These are phyloP conservation scores for Neonothopanus nambi DNA, from an alignment of 1,284 basidiomycete species.

Conservation along the genomic window DNA sequence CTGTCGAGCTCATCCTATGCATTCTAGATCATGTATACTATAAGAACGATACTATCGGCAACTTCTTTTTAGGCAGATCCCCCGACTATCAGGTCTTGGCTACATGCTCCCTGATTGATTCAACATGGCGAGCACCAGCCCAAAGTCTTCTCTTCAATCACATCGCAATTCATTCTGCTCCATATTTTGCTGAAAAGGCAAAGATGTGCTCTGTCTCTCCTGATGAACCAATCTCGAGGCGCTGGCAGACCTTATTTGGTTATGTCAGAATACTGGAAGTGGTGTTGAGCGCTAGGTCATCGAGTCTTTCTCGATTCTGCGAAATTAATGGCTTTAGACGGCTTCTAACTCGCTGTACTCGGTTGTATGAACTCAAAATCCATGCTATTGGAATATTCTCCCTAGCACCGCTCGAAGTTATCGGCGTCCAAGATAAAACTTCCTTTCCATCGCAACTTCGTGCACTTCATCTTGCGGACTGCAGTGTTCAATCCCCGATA, in stretches of 20 bases:
- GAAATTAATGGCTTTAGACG: slow-evolving; percentile 22
- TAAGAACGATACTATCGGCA: slow-evolving; percentile 8
- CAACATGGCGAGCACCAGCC: slow-evolving; percentile 38
- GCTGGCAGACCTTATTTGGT: background rate
- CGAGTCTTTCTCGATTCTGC: background rate
- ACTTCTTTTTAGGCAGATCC: slow-evolving; percentile 11
- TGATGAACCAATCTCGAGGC: background rate
- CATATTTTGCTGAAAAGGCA: background rate
- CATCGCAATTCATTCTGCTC: slow-evolving; percentile 20
- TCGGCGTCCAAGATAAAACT: slow-evolving; percentile 10
- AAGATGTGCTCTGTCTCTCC: too few species aligned
- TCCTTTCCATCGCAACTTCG: slow-evolving; percentile 28
- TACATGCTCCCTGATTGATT: slow-evolving; percentile 37
- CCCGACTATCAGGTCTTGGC: slow-evolving; percentile 36
- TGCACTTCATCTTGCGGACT: slow-evolving; percentile 37
- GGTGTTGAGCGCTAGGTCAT: slow-evolving; percentile 6
- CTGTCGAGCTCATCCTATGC: slow-evolving; percentile 41
- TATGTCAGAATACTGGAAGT: slow-evolving; percentile 10
- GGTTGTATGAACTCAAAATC: slow-evolving; percentile 40
- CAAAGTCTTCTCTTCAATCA: slow-evolving; percentile 42
- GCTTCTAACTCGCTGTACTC: slow-evolving; percentile 33
- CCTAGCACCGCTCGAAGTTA: slow-evolving; percentile 19
- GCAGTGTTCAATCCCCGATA: slow-evolving; percentile 45
- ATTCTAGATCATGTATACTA: slow-evolving; percentile 43
- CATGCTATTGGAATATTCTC: slow-evolving; percentile 19